Conservation (phyloP, 1,139 yeast genomes). For the Taphrina communis region DNA sequence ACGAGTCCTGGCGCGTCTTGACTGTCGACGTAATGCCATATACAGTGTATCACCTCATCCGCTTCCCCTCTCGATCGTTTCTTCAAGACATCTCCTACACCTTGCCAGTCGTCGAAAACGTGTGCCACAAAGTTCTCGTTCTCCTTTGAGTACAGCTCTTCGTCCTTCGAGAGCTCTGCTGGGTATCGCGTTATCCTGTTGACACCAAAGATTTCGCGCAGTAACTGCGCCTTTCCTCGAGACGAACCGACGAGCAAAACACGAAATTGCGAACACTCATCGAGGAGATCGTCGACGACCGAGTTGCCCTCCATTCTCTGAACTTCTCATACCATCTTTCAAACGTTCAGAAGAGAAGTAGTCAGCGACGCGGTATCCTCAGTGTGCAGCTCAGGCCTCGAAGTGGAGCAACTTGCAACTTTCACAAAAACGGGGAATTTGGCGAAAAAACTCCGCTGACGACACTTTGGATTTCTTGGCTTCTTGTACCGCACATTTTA, state of each 20-base stretch:
- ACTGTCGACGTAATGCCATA: conserved; percentile 37
- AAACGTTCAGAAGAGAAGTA: too few species aligned
- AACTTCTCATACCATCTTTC: background rate
- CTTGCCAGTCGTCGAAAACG: conserved; percentile 33
- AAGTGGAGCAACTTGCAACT: background rate
- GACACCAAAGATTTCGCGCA: conserved; percentile 39
- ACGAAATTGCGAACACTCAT: conserved; percentile 37
- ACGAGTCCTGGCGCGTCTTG: conserved; percentile 21
- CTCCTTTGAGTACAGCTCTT: conserved; percentile 37
- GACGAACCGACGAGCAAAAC: conserved; percentile 33
- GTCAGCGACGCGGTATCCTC: too few species aligned
- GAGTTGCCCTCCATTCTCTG: conserved; percentile 22
- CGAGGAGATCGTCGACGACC: conserved; percentile 31
- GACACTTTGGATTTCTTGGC: background rate
- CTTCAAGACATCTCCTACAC: conserved; percentile 24
- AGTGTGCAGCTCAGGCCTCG: too few species aligned
- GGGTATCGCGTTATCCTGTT: conserved; percentile 38
- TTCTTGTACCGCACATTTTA: too few species aligned
- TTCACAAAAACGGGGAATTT: background rate
- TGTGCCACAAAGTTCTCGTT: conserved; percentile 36
- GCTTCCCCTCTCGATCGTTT: conserved; percentile 23
- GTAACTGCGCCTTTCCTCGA: conserved; percentile 37
- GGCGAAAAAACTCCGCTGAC: background rate
- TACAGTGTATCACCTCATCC: conserved; percentile 35
- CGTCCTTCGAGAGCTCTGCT: conserved; percentile 35